A percentile compares a stretch with the other conserved stretches of the same genome.
phyloP scores from a whole-genome alignment of 768 basidiomycete species.

The Trametes coccinea region DNA sequence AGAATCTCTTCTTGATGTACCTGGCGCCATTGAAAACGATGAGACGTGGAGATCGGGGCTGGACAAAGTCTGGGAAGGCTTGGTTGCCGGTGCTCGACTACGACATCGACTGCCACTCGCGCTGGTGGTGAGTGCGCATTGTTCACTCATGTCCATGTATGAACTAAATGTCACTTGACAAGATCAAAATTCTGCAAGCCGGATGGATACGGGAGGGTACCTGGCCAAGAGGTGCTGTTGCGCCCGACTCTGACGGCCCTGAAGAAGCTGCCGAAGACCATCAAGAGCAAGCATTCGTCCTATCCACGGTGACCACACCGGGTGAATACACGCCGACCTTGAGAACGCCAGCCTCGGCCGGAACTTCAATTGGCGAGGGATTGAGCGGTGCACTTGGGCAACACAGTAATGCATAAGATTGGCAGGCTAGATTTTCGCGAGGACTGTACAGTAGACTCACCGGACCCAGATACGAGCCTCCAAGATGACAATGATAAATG shows the following conservation, averaged over 20 bases:
- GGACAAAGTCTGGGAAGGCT: constrained; percentile 62
- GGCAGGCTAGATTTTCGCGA: neutral
- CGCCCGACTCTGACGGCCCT: constrained; percentile 60
- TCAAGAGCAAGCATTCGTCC: neutral
- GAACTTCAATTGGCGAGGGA: neutral
- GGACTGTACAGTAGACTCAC: constrained; percentile 12
- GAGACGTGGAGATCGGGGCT: constrained; percentile 57
- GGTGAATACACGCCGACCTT: neutral
- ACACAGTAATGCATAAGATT: neutral
- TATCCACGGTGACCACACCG: neutral
- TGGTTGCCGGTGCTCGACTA: constrained; percentile 58
- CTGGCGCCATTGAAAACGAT: constrained; percentile 50
- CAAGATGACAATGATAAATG: neutral
- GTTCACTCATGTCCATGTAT: neutral
- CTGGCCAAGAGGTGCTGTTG: constrained; percentile 66
- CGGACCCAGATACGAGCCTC: neutral
- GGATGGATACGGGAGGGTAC: constrained; percentile 77
- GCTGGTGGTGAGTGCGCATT: constrained; percentile 53
- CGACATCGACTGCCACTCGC: constrained; percentile 62
- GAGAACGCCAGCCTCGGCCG: neutral
- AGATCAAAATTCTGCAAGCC: constrained; percentile 75
- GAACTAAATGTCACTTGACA: constrained; percentile 8
- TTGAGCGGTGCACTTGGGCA: neutral
- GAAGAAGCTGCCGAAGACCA: neutral
- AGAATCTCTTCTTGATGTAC: constrained; percentile 46